Percentiles rank a stretch among this genome's conserved stretches.
Evolutionary conservation across 140 eudicot species (phyloP).

Genomic region (Anethum foeniculum): DNA sequence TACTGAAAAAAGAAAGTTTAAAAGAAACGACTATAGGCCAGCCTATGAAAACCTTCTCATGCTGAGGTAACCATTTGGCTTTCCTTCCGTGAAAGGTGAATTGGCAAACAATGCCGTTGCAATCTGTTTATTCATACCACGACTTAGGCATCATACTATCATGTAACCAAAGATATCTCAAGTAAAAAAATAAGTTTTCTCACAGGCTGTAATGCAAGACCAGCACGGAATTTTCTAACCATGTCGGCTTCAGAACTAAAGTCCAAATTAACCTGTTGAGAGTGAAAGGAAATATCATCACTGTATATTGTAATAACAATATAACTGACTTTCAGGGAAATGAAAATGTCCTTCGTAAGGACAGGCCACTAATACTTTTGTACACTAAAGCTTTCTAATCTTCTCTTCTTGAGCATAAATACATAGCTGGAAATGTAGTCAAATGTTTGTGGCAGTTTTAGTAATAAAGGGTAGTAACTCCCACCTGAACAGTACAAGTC

Average conservation of each 20-base stretch:
- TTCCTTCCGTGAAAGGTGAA: conserved; percentile 97
- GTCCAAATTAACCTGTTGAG: conserved; percentile 76
- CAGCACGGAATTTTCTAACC: conserved; percentile 94
- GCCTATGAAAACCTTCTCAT: conserved; percentile 64
- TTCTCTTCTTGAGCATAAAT: background rate
- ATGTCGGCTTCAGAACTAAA: conserved; percentile 97
- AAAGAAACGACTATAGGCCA: background rate
- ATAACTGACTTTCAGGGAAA: background rate
- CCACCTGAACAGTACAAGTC: conserved; percentile 95
- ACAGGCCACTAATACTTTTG: background rate
- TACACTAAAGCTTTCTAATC: background rate
- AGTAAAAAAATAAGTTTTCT: conserved; percentile 23
- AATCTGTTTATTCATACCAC: conserved; percentile 44
- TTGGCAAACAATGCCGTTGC: conserved; percentile 94
- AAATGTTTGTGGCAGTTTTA: background rate
- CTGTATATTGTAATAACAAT: background rate
- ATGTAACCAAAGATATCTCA: conserved; percentile 6
- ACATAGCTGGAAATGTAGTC: background rate
- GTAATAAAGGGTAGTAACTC: background rate
- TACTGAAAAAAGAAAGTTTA: background rate
- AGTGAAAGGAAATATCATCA: conserved; percentile 8
- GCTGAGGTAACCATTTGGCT: conserved; percentile 94
- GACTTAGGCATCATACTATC: conserved; percentile 17
- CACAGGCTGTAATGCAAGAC: conserved; percentile 97
- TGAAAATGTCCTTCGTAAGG: background rate